These are phyloP conservation scores for Artemisia tridentata DNA, from an alignment of 129 eudicot species.

Conservation along the genomic window DNA sequence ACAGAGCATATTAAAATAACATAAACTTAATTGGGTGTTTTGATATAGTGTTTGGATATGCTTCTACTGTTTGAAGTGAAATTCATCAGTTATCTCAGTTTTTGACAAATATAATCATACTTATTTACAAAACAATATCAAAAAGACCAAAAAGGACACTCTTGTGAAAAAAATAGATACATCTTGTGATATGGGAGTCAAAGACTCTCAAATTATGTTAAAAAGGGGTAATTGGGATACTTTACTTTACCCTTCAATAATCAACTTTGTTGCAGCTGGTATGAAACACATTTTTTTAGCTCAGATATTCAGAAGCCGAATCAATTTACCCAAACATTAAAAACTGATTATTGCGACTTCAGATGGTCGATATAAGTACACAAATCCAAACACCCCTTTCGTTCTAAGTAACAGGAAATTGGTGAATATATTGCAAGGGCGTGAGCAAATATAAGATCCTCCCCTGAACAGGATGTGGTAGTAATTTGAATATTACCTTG, in stretches of 20 bases:
- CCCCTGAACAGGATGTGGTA: too few species aligned
- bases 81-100: neutral
- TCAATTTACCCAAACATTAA: neutral
- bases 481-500: slow-evolving; percentile 42
- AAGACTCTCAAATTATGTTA: neutral
- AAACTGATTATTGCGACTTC: neutral
- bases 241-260: neutral
- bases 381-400: slow-evolving; percentile 1
- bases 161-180: neutral
- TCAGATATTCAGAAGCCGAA: neutral
- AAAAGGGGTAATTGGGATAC: neutral
- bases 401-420: neutral
- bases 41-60: slow-evolving; percentile 17
- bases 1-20: slow-evolving; percentile 4
- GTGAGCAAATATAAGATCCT: neutral
- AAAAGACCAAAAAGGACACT: neutral
- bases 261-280: neutral
- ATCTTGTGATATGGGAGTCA: slow-evolving; percentile 10
- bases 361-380: neutral
- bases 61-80: slow-evolving; percentile 9
- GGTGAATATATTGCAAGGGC: neutral
- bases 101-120: slow-evolving; percentile 1
- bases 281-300: slow-evolving; percentile 1
- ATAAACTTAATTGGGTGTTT: neutral
- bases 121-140: neutral